Base-by-base conservation (phyloP, 2,329 filamentous ascomycete genomes). In the Claviceps digitariae region DNA sequence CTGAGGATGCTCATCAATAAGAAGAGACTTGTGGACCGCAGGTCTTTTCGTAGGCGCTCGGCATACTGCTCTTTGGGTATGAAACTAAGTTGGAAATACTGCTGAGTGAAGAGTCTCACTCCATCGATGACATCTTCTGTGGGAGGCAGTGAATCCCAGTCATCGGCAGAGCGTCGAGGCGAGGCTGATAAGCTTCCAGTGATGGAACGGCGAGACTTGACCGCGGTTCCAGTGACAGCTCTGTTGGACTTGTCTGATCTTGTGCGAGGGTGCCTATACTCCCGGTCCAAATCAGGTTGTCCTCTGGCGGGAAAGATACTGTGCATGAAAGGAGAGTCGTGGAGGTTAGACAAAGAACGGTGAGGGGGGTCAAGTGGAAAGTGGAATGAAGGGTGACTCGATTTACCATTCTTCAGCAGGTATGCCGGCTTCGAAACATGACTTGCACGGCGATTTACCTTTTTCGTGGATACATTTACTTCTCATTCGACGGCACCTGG, bases 41-140 rank as follows among this genome's bases (percentile, higher is more conserved):
- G 67, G 52, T 78, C 70, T 4, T 69, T 69, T 41, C 66, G 68
- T n/a, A 82, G 66, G 7, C 69, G 68, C 25, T 71, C 65, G 1
- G 71, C 67, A 51, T 81, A 79, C 50, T 70, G 65, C 25, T 74
- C 67, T 63, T 78, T 79, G 5, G 74, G 75, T 36, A 81, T 75
- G 59, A 82, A 82, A 25, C 78, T 75, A 7, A 81, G 72, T 62
- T 82, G 78, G 57, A 81, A 80, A 60, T 78, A 82, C 58, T 79
- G 71, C 7, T 66, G 66, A 1, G 72, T 78, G 58, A 82, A 80
- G 44, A 70, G 72, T 54, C 74, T 67, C 55, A 80, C 72, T 6
- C 71, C 75, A 49, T 79, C 76, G 25, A 79, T 66, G 51, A 79
- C 69, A 45, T 75, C 72, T 1, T 68, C 62, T 17, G 78, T 59